phyloP scores from a whole-genome alignment of 257 asterid genomes.

The Nicotiana benthamiana region DNA sequence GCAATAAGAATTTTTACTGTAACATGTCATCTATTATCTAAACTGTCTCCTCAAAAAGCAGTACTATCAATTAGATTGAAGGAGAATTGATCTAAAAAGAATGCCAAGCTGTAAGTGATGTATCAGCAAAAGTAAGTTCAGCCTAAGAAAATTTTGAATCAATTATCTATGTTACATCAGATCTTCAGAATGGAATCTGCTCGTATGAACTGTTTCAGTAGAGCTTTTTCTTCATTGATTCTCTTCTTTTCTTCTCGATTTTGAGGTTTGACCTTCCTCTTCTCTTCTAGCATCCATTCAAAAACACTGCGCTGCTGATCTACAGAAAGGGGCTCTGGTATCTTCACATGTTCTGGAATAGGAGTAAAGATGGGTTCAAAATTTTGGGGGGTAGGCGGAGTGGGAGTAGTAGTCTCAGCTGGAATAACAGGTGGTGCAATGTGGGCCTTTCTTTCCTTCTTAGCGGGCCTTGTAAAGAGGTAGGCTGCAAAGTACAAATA shows the following conservation, averaged over 20 bases:
- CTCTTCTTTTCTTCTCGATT: conserved; percentile 42
- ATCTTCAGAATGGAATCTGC: conserved; percentile 37
- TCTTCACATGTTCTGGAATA: conserved; percentile 28
- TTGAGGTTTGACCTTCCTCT: conserved; percentile 46
- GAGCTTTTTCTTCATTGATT: conserved; percentile 54
- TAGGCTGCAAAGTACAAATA: conserved; percentile 36
- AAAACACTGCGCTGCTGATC: conserved; percentile 54
- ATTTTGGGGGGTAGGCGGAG: conserved; percentile 23
- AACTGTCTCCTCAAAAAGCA: neutral
- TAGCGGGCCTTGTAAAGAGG: conserved; percentile 43
- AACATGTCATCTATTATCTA: neutral
- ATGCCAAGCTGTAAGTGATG: neutral
- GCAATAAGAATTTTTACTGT: neutral
- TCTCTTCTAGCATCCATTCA: conserved; percentile 74
- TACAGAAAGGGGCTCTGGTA: conserved; percentile 39
- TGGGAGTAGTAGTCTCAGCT: conserved; percentile 22
- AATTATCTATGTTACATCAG: conserved; percentile 9
- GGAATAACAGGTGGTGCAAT: conserved; percentile 31
- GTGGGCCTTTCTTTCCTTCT: conserved; percentile 27
- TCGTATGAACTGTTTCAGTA: conserved; percentile 45
- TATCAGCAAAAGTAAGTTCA: neutral
- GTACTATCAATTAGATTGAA: neutral
- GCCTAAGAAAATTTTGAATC: conserved; percentile 7
- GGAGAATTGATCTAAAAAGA: neutral
- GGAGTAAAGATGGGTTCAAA: conserved; percentile 14